Evolutionary conservation across 1,284 basidiomycete species (phyloP), one percentile per base, ranked within the genome.

Genomic region (Moniliophthora roreri): DNA sequence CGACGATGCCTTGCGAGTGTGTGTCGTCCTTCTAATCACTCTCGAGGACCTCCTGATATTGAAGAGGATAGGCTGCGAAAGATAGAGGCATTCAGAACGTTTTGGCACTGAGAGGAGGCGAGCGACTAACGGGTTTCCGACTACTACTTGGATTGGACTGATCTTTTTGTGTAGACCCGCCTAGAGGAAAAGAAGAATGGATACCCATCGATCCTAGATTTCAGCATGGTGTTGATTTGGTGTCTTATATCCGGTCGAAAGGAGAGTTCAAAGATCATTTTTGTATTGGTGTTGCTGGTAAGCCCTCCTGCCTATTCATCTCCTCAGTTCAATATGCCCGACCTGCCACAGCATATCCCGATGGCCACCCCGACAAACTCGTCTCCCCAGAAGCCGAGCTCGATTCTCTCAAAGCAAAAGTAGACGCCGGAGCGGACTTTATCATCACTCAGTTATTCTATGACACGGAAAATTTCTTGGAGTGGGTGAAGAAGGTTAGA

Each of bases 381-480:
- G 69, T 74, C 4, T 75, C 77, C 50, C 83, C 84, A 58, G 85
- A 91, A 48, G 74, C 74, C n/a, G 91, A 96, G 63, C 77, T 99
- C 18, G 71, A 78, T 2, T 78, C 87, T 62, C 76, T 99, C 55
- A 94, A 94, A 71, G 79, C 81, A 40, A 99, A 99, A 72, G 86
- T 98, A 26, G 91, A 98, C 58, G 94, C 93, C 0, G 97, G 97
- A 4, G 95, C 95, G 1, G 89, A 97, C 59, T 98, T 95, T 69
- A 93, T 99, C 60, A 81, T 99, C 57, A 98, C 97, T 0, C 97
- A 99, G 66, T 80, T 99, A 51, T 99, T 99, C 72, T 99, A 99
- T 74, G 95, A 98, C 63, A 86, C 90, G 34, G 86, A 93, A 57
- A 80, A 84, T 48, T 96, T 96, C 70, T 74, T 94, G 50, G 68